These are phyloP conservation scores for Dactylellina cionopaga DNA, from an alignment of 2,329 filamentous ascomycete genomes.

Conservation along the genomic window DNA sequence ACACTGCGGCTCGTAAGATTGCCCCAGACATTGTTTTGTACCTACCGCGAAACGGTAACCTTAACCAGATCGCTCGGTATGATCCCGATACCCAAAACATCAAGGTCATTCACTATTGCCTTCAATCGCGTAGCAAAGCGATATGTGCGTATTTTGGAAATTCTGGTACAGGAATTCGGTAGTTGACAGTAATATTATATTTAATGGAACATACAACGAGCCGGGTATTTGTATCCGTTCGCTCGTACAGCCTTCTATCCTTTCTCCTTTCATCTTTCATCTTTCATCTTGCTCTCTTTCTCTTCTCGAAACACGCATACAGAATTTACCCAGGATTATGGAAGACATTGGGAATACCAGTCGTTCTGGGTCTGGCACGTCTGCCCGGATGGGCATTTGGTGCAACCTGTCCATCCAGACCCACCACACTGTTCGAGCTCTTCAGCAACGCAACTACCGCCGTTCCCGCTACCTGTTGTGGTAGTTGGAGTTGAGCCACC, in stretches of 20 bases:
- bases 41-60: constrained; percentile 83
- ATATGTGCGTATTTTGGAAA: constrained; percentile 50
- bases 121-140: constrained; percentile 60
- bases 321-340: background rate
- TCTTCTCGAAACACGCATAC: background rate
- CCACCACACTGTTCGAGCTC: constrained; percentile 5
- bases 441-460: background rate
- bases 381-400: constrained; percentile 1
- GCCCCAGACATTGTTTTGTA: constrained; percentile 75
- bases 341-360: constrained; percentile 28
- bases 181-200: background rate
- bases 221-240: too few species aligned
- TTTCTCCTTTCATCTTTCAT: background rate
- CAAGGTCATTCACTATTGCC: constrained; percentile 87
- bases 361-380: constrained; percentile 4
- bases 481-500: background rate
- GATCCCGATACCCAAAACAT: constrained; percentile 68
- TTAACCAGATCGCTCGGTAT: constrained; percentile 76
- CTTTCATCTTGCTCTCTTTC: background rate
- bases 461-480: background rate
- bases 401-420: constrained; percentile 12
- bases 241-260: background rate
- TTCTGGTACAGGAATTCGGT: constrained; percentile 18
- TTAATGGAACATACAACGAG: background rate
- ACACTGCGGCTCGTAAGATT: constrained; percentile 66